A percentile compares a stretch with the other conserved stretches of the same genome.
phyloP scores from a whole-genome alignment of 768 basidiomycete species.

The Lactarius deliciosus region DNA sequence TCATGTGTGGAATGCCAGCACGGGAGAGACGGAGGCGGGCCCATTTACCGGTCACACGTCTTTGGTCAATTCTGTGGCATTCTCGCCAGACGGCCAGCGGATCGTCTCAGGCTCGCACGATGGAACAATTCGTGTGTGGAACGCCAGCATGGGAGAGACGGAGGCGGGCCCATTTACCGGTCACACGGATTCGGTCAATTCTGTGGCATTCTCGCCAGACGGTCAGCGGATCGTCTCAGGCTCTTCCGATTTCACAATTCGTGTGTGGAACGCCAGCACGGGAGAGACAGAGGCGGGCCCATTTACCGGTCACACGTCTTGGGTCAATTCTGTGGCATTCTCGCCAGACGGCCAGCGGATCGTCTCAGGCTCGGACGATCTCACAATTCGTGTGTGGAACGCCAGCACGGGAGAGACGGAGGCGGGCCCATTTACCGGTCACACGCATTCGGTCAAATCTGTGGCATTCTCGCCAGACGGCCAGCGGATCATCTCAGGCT shows the following conservation, averaged over 20 bases:
- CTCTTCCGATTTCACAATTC: not conserved
- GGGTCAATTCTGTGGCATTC: not conserved
- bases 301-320: not conserved
- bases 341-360: not conserved
- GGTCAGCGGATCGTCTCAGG: not conserved
- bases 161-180: not conserved
- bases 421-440: not conserved
- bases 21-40: not conserved
- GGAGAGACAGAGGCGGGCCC: not conserved
- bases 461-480: not conserved
- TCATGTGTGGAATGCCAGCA: not conserved
- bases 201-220: not conserved
- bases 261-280: not conserved
- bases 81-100: not conserved
- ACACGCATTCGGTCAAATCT: not conserved
- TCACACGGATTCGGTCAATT: not conserved
- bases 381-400: not conserved
- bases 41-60: not conserved
- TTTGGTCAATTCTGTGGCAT: not conserved
- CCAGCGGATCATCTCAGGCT: not conserved
- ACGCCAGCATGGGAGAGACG: not conserved
- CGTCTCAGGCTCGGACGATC: not conserved
- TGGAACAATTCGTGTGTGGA: not conserved
- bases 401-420: not conserved
- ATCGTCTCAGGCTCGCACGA: not conserved